Evolutionary conservation across 2,329 filamentous ascomycete genomes (phyloP).

Genomic region (Pyrenophora teres): DNA sequence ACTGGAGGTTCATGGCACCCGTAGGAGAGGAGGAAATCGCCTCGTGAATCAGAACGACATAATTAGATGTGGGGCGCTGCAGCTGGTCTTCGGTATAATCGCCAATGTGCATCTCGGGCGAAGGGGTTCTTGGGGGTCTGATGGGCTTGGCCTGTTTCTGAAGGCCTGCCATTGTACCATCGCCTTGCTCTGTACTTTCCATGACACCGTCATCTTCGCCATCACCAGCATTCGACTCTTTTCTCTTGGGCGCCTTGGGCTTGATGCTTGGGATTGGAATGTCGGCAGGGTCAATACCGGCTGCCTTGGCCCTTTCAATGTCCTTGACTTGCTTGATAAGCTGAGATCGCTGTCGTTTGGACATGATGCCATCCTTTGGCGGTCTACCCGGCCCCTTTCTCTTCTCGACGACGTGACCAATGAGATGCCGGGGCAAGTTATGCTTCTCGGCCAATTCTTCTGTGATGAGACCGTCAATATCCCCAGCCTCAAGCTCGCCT

Average conservation of each 20-base stretch:
- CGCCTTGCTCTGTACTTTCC: constrained; percentile 47
- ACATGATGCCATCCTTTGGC: constrained; percentile 83
- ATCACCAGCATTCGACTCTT: constrained; percentile 46
- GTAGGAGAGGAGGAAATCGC: constrained; percentile 61
- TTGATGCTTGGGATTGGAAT: constrained; percentile 42
- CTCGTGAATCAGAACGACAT: constrained; percentile 67
- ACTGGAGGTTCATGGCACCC: constrained; percentile 65
- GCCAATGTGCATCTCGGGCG: constrained; percentile 65
- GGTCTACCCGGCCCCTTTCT: constrained; percentile 79
- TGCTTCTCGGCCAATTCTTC: constrained; percentile 50
- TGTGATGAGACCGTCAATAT: constrained; percentile 42
- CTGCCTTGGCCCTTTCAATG: constrained; percentile 47
- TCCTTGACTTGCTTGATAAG: constrained; percentile 65
- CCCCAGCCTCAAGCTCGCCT: constrained; percentile 38
- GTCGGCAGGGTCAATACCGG: constrained; percentile 46
- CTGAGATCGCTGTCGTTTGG: constrained; percentile 71
- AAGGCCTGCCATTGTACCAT: constrained; percentile 45
- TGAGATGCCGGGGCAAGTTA: constrained; percentile 42
- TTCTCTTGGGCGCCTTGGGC: constrained; percentile 42
- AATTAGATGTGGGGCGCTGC: constrained; percentile 68
- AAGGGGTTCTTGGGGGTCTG: constrained; percentile 59
- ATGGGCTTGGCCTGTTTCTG: constrained; percentile 54
- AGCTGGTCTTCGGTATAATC: constrained; percentile 76
- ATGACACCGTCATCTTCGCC: constrained; percentile 42
- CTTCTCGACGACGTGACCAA: constrained; percentile 58